Evolutionary conservation across 306 rosid genomes (phyloP).

Genomic region (apple (Malus domestica)): ASM211411v1 NC_041792.1:27654407-27654906

Average conservation of each 20-base stretch:
- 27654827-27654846: too few relatives aligned
- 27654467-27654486: too few relatives aligned
- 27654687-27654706: not conserved
- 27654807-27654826: not conserved
- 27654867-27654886: conserved; percentile 24
- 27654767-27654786: not conserved
- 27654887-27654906: conserved; percentile 35
- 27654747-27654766: not conserved
- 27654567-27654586: not conserved
- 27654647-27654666: not conserved
- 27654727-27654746: not conserved
- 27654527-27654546: not conserved
- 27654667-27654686: not conserved
- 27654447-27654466: too few relatives aligned
- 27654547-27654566: not conserved
- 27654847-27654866: conserved; percentile 17
- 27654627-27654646: not conserved
- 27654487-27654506: not conserved
- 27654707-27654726: not conserved
- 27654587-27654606: not conserved
- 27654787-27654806: not conserved
- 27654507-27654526: not conserved
- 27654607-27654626: too few relatives aligned
- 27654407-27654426: too few relatives aligned
- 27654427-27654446: too few relatives aligned